phyloP scores from a whole-genome alignment of 176 grass and related monocot species.

The Phoenix roebelenii region DNA sequence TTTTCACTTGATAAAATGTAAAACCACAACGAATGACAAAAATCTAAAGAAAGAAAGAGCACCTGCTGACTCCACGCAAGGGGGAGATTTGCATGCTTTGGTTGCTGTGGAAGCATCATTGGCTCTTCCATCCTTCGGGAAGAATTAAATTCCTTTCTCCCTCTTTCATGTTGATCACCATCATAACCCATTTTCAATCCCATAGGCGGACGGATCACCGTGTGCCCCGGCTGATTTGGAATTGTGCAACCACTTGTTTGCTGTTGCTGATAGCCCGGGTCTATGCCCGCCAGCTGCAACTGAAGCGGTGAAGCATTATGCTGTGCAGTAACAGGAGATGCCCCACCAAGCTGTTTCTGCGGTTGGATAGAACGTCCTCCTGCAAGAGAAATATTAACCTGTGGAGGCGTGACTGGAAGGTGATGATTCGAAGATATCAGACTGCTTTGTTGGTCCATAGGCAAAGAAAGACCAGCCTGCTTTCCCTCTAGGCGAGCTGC shows the following conservation, averaged over 20 bases:
- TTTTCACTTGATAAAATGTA: background rate
- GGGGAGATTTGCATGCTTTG: constrained; percentile 63
- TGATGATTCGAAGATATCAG: constrained; percentile 36
- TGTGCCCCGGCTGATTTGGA: constrained; percentile 37
- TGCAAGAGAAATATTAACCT: constrained; percentile 25
- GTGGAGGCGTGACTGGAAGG: constrained; percentile 27
- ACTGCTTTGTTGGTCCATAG: constrained; percentile 35
- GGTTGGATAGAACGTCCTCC: constrained; percentile 30
- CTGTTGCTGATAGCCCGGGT: constrained; percentile 38
- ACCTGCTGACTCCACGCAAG: constrained; percentile 36
- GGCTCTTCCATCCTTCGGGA: constrained; percentile 45
- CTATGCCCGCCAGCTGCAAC: constrained; percentile 25
- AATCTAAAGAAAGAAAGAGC: constrained; percentile 17
- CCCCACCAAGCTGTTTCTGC: constrained; percentile 35
- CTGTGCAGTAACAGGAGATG: constrained; percentile 27
- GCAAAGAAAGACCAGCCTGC: constrained; percentile 34
- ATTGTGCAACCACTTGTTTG: constrained; percentile 19
- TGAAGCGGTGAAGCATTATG: constrained; percentile 27
- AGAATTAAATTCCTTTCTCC: constrained; percentile 29
- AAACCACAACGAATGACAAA: background rate
- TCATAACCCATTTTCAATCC: constrained; percentile 40
- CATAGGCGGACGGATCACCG: constrained; percentile 38
- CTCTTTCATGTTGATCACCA: constrained; percentile 53
- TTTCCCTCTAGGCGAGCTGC: constrained; percentile 34
- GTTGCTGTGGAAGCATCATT: constrained; percentile 47